Conservation (phyloP, 148 eudicot species). For the Fallopia convolvulus region DNA sequence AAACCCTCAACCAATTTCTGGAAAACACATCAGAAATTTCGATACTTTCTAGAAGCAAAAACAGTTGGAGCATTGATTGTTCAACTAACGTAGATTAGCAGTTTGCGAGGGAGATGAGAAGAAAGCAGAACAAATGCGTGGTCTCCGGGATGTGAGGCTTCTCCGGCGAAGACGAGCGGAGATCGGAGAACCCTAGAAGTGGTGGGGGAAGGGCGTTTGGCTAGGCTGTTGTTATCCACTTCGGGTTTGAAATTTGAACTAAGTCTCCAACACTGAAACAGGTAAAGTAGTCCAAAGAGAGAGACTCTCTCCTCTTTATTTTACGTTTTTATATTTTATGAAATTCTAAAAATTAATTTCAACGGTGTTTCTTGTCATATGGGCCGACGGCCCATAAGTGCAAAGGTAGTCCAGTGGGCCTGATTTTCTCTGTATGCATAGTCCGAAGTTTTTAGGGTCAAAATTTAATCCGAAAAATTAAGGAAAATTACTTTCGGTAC, state of each 20-base stretch:
- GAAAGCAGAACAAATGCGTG: neutral
- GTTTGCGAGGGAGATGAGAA: neutral
- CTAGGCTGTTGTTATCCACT: neutral
- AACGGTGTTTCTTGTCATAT: neutral
- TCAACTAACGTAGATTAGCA: neutral
- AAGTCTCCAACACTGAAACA: neutral
- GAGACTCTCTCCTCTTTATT: neutral
- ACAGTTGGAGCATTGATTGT: neutral
- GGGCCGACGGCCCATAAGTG: neutral
- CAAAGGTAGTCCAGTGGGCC: neutral
- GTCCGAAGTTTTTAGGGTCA: too few relatives aligned
- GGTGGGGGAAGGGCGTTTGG: neutral
- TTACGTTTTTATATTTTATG: neutral
- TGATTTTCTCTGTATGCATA: too few relatives aligned
- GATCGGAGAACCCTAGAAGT: neutral
- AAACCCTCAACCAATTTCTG: neutral
- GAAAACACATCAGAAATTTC: neutral
- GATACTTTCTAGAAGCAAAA: neutral
- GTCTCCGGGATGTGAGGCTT: neutral
- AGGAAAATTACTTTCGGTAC: too few relatives aligned
- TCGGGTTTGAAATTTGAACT: slow-evolving; percentile 13
- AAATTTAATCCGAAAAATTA: too few relatives aligned
- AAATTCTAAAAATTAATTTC: neutral
- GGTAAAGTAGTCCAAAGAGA: slow-evolving; percentile 5
- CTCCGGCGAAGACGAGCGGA: neutral